Base-by-base conservation (phyloP, 768 basidiomycete genomes). In the Gloeostereum incarnatum region DNA sequence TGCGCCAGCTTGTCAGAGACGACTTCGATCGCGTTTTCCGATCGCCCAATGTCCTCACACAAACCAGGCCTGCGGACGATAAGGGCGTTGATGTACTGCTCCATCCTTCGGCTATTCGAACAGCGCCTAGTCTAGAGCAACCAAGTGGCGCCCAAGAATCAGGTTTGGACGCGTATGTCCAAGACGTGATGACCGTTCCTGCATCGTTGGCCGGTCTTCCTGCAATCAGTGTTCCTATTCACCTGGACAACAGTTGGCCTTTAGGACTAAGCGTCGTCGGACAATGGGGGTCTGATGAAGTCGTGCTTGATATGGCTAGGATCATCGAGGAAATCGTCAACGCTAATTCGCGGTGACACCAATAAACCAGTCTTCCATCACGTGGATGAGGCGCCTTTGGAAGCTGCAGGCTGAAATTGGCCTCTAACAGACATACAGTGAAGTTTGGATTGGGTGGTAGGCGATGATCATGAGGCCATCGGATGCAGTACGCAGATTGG, bases 111-210 rank as follows among this genome's bases (percentile, higher is more conserved):
- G 80, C 89, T 1, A 89, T 94, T 26, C 71, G 75, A n/a, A 81
- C 81, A 0, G 94, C 94, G 0, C 92, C 92, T 0, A 58, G 37
- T 2, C 62, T 93, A 1, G 47, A 45, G 3, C n/a, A n/a, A n/a
- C n/a, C n/a, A n/a, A n/a, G n/a, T n/a, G 44, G 45, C 11, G 34
- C 18, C 30, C 37, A 40, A 16, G 19, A 36, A 46, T 14, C 36
- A 25, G 14, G 33, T 14, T 48, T 81, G 35, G 67, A 70, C 31
- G 66, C 75, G 22, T 98, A 98, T 52, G 71, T 87, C 6, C 93
- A 98, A 51, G 93, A 98, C 45, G 75, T 94, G 5, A 62, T 98
- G 44, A 94, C 91, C 0, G 88, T 93, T 0, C 91, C 92, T 0
- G 92, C 91, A 4, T 91, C 87, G 1, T 62, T 99, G 24, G 92